Percentiles rank a stretch among this genome's conserved stretches.
Evolutionary conservation across 164 flowering plant genomes (phyloP).

Genomic region (Platanus orientalis): DNA sequence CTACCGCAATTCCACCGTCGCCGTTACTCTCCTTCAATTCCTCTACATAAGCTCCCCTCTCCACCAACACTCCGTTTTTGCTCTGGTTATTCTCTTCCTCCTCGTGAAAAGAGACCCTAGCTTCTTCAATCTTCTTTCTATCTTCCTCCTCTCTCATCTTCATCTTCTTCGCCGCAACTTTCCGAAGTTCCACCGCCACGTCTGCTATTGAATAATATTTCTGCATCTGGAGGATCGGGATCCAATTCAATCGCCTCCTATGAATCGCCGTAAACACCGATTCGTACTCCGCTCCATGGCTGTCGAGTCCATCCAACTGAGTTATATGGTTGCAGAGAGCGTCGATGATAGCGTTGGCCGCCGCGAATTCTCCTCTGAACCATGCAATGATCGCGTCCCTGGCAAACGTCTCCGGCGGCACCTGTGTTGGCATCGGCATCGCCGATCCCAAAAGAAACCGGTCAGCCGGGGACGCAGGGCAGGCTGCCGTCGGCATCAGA

Average conservation of each 20-base stretch:
- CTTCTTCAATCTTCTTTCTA: slow-evolving; percentile 1
- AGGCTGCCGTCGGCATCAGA: slow-evolving; percentile 45
- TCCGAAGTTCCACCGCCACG: slow-evolving; percentile 55
- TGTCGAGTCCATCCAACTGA: slow-evolving; percentile 21
- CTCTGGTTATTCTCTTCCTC: slow-evolving; percentile 1
- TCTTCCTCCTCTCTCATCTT: slow-evolving; percentile 7
- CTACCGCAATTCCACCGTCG: slow-evolving; percentile 21
- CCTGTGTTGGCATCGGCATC: background rate
- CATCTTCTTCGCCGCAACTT: slow-evolving; percentile 32
- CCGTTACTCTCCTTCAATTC: slow-evolving; percentile 15
- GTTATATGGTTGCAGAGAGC: slow-evolving; percentile 72
- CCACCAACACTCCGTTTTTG: background rate
- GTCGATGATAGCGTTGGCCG: slow-evolving; percentile 97
- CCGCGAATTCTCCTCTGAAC: slow-evolving; percentile 95
- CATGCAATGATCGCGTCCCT: slow-evolving; percentile 77
- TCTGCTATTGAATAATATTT: slow-evolving; percentile 79
- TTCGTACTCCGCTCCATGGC: slow-evolving; percentile 50
- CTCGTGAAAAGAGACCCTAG: slow-evolving; percentile 8
- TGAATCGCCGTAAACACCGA: slow-evolving; percentile 76
- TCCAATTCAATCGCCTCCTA: slow-evolving; percentile 84
- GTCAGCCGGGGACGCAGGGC: slow-evolving; percentile 29
- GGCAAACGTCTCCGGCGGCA: slow-evolving; percentile 43
- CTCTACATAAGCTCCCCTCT: slow-evolving; percentile 2
- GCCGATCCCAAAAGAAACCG: slow-evolving; percentile 19
- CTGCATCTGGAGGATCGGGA: slow-evolving; percentile 91